Percentiles rank a stretch among this genome's conserved stretches.
Evolutionary conservation across 2,329 filamentous ascomycete genomes (phyloP).

Genomic region (Sclerotinia spermophila): DNA sequence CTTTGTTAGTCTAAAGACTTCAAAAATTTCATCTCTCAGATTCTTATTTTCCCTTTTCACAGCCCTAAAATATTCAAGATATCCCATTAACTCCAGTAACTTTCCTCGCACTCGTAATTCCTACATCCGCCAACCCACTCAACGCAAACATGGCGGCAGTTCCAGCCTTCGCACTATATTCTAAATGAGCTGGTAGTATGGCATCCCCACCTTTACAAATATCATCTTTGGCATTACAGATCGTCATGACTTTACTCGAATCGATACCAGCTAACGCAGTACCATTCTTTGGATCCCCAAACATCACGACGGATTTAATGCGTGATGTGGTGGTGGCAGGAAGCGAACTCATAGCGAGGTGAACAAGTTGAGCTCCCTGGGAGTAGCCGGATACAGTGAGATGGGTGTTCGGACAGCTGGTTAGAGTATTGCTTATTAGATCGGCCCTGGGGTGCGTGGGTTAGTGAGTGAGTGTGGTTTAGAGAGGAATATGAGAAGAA

Average conservation of each 20-base stretch:
- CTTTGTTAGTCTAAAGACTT: neutral
- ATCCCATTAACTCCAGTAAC: constrained; percentile 6
- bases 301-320: constrained; percentile 29
- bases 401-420: constrained; percentile 26
- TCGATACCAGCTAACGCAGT: constrained; percentile 27
- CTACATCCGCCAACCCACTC: constrained; percentile 24
- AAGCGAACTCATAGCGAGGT: constrained; percentile 25
- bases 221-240: constrained; percentile 29
- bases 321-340: constrained; percentile 23
- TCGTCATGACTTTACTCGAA: constrained; percentile 25
- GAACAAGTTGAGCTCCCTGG: constrained; percentile 34
- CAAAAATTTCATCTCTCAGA: neutral
- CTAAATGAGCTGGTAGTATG: constrained; percentile 26
- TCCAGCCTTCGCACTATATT: constrained; percentile 28
- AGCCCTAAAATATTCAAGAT: neutral
- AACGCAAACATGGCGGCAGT: constrained; percentile 31
- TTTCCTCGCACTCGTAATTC: constrained; percentile 30
- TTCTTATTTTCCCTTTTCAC: neutral
- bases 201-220: constrained; percentile 29
- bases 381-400: constrained; percentile 32
- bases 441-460: constrained; percentile 20
- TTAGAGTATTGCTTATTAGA: constrained; percentile 27
- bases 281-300: constrained; percentile 34
- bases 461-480: neutral
- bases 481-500: neutral